Evolutionary conservation across 768 basidiomycete genomes (phyloP).

Genomic region (Amanita muscaria): DNA sequence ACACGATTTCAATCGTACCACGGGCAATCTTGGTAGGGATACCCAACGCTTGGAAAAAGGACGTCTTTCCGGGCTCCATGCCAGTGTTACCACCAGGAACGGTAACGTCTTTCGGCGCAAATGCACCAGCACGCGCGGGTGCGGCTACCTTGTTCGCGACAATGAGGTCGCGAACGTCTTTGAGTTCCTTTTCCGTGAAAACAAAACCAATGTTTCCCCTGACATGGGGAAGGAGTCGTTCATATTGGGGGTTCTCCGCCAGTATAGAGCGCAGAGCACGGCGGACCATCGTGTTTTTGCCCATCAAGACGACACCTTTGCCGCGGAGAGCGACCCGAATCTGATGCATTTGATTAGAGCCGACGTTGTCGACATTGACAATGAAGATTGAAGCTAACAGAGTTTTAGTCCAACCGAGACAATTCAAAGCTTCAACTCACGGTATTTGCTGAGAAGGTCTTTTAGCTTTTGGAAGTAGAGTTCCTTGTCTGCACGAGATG

Average conservation of each 20-base stretch:
- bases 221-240: conserved; percentile 92
- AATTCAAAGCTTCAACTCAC: conserved; percentile 40
- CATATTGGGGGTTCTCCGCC: conserved; percentile 85
- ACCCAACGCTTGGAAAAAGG: conserved; percentile 99
- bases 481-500: conserved; percentile 81
- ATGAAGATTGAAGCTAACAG: conserved; percentile 90
- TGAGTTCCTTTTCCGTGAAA: conserved; percentile 87
- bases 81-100: conserved; percentile 97
- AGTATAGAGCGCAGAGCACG: conserved; percentile 92
- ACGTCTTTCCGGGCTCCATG: conserved; percentile 99
- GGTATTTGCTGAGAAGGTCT: conserved; percentile 83
- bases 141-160: conserved; percentile 96
- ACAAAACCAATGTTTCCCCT: conserved; percentile 99
- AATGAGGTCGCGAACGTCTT: conserved; percentile 91
- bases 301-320: conserved; percentile 96
- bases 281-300: conserved; percentile 99
- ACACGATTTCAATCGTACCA: conserved; percentile 99
- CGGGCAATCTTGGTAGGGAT: conserved; percentile 99
- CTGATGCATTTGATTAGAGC: conserved; percentile 99
- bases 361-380: conserved; percentile 99
- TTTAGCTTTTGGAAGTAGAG: conserved; percentile 90
- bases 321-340: conserved; percentile 94
- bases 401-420: conserved; percentile 1
- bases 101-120: conserved; percentile 84
- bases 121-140: conserved; percentile 96